These are phyloP conservation scores for Diaporthe ampelina DNA, from an alignment of 2,329 filamentous ascomycete genomes.

Conservation along the genomic window DNA sequence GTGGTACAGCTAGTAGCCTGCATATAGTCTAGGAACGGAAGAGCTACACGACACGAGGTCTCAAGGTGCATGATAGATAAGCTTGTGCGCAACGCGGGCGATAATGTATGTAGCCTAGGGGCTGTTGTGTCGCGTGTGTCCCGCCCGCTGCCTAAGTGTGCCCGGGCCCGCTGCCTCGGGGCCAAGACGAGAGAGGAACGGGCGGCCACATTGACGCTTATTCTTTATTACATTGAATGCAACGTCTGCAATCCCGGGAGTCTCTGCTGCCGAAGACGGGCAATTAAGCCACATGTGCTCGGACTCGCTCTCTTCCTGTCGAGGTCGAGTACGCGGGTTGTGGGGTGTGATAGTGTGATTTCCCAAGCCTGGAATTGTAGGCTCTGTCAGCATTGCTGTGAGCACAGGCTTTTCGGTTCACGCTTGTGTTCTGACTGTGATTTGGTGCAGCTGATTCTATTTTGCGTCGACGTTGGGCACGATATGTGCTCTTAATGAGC, in stretches of 20 bases:
- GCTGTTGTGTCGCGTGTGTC: neutral
- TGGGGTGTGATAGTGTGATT: slow-evolving; percentile 8
- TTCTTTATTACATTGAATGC: neutral
- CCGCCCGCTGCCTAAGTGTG: neutral
- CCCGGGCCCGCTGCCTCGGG: slow-evolving; percentile 17
- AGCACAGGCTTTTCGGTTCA: neutral
- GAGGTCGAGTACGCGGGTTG: neutral
- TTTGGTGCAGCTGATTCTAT: neutral
- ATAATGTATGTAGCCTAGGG: slow-evolving; percentile 3
- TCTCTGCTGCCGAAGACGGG: slow-evolving; percentile 1
- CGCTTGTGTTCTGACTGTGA: neutral
- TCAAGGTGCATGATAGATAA: too few relatives aligned
- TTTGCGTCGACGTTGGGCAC: neutral
- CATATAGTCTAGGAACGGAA: neutral
- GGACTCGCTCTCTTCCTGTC: neutral
- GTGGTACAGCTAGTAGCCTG: neutral
- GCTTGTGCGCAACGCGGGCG: neutral
- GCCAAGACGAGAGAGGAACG: neutral
- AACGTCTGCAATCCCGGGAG: slow-evolving; percentile 3
- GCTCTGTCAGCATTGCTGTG: neutral
- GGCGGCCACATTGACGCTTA: slow-evolving; percentile 13
- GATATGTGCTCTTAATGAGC: neutral
- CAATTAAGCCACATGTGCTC: neutral
- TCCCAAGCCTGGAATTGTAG: neutral
- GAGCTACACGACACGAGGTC: neutral